Base-by-base conservation (phyloP, 805 yeast genomes). In the Nakazawaea laoshanensis region DNA sequence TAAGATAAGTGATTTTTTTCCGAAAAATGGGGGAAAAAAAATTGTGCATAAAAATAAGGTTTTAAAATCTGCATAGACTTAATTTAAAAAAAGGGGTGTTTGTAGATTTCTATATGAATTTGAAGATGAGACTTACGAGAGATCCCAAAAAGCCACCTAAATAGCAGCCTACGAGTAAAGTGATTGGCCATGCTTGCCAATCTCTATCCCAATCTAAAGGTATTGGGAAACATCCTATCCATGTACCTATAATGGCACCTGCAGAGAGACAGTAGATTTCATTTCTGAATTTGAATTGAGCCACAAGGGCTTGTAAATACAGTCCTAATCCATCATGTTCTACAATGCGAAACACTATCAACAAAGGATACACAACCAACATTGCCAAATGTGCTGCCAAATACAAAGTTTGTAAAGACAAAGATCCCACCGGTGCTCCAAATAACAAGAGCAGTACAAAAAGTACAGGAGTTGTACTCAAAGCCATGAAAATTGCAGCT, bases 161-260 rank as follows among this genome's bases (percentile, higher is more conserved):
- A 46, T 84, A 85, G 0, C 77, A 76, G 2, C 97, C 96, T 7
- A 71, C 65, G 10, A 89, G 61, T 27, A 89, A 65, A 1, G 97
- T 89, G 34, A 86, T 72, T 5, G 98, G 98, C 94, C 96, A 89
- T 33, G 65, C 69, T 55, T 89, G 98, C 98, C 98, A 89, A 17
- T 81, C 84, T 46, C 97, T 68, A 52, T 89, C 98, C 98, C 98
- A 89, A 55, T 89, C 98, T 38, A 92, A 64, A 0, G 97, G 96
- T 38, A 92, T 87, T 1, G 95, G 97, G 23, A 84, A 55, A 3
- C 89, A 95, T 11, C 97, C 96, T 1, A 86, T 43, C 97, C 97
- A 89, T 5, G 88, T 75, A 2, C 96, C 95, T 8, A 80, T 24
- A 24, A 64, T 42, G 1, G 64, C 55, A 4, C 71, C 72, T 8